Base-by-base conservation (phyloP, 108 stramenopile genomes). In the Poteriospumella lacustris region DNA sequence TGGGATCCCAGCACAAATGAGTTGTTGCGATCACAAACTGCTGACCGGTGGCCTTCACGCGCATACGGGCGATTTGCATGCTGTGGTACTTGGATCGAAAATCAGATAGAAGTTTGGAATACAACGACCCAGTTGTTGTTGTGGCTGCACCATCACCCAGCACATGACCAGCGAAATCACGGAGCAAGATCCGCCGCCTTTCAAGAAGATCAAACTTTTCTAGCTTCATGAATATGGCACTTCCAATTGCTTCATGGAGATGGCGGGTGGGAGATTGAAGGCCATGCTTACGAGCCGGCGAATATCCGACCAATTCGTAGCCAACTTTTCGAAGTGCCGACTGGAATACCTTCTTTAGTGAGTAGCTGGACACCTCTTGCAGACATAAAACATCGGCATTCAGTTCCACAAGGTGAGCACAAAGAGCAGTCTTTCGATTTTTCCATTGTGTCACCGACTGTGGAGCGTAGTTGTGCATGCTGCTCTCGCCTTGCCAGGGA, bases 1-100 rank as follows among this genome's bases (percentile, higher is more conserved):
- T 5, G 12, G 70, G 70, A 56, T 73, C 47, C 70, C 70, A 73
- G 42, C 28, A 73, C 41, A 73, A 73, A 56, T 73, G 70, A 34
- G 70, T 52, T 33, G 26, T 73, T 3, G 29, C 60, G 5, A 64
- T 24, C 15, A 64, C 31, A 24, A 64, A 34, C 9, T 3, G 15
- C 24, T 64, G 29, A 24, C 36, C 31, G 15, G 60, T 64, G 9
- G 3, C 12, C 31, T 19, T 64, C 5, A 12, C 24, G 36, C 3
- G 9, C 15, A 64, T 34, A 5, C 5, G 60, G 9, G 36, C 60
- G 15, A 64, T 64, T 3, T 34, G 3, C 60, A 64, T 64, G 9
- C 33, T 12, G 31, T 64, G 28, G 5, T 5, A 31, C 31, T 64
- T 64, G 36, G 60, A 12, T 34, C 3, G 12, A 12, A 64, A 26